These are phyloP conservation scores for Pichia sp. DNA, from an alignment of 1,139 yeast species.

Conservation along the genomic window DNA sequence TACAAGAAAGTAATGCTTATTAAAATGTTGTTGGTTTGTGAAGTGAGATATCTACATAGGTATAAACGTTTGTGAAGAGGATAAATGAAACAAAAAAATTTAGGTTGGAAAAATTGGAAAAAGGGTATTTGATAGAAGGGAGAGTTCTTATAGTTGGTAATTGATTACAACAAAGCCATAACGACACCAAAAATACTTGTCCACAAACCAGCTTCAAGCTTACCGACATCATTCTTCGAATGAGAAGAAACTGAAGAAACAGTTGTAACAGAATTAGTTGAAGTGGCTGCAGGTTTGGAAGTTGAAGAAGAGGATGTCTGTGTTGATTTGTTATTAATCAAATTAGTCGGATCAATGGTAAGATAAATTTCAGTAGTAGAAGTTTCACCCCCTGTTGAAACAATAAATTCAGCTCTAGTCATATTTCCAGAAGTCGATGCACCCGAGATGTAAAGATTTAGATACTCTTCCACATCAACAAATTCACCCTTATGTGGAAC, in stretches of 20 bases:
- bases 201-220: slow-evolving; percentile 4
- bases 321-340: slow-evolving; percentile 31
- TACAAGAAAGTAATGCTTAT: not conserved
- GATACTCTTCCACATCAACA: slow-evolving; percentile 29
- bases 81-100: not conserved
- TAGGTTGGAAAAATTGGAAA: no score
- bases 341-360: slow-evolving; percentile 26
- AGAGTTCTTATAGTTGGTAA: no score
- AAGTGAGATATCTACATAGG: not conserved
- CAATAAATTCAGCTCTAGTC: slow-evolving; percentile 39
- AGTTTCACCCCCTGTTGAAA: slow-evolving; percentile 35
- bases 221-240: slow-evolving; percentile 15
- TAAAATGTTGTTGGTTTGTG: no score
- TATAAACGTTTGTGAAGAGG: not conserved
- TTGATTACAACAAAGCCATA: slow-evolving; percentile 10
- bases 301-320: not conserved
- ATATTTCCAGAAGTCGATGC: slow-evolving; percentile 6
- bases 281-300: not conserved
- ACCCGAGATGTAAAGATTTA: slow-evolving; percentile 14
- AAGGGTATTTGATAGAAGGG: no score
- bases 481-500: slow-evolving; percentile 43
- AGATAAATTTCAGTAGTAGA: slow-evolving; percentile 15
- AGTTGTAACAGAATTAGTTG: slow-evolving; percentile 19
- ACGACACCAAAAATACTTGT: slow-evolving; percentile 10
- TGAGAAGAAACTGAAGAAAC: slow-evolving; percentile 21